Percentiles rank a stretch among this genome's conserved stretches.
Conservation (phyloP, 345 rosid genomes). For the Hirschfeldia incana region DNA sequence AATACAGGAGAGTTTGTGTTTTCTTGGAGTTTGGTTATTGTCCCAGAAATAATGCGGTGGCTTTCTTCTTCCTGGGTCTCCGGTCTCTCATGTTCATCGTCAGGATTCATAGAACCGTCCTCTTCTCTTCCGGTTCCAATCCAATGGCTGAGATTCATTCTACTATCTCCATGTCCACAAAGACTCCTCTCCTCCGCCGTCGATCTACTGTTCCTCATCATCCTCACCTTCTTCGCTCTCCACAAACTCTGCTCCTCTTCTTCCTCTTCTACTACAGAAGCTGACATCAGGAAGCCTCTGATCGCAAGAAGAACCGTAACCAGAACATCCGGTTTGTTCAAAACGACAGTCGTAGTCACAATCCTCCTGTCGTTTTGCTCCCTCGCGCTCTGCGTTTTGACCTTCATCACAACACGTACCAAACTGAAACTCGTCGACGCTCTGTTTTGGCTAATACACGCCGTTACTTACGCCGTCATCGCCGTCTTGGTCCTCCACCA, state of each 20-base stretch:
- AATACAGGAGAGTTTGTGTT: neutral
- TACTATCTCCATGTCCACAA: conserved; percentile 84
- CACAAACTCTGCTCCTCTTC: conserved; percentile 32
- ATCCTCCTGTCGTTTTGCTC: conserved; percentile 53
- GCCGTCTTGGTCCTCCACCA: conserved; percentile 66
- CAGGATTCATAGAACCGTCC: conserved; percentile 12
- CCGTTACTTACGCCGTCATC: conserved; percentile 63
- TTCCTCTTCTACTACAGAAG: neutral
- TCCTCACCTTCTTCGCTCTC: conserved; percentile 31
- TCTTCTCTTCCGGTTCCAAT: conserved; percentile 47
- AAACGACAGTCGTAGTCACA: conserved; percentile 50
- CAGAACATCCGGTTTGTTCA: conserved; percentile 53
- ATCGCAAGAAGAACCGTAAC: conserved; percentile 42
- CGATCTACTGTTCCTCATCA: conserved; percentile 55
- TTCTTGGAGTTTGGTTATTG: neutral
- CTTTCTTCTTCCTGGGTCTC: conserved; percentile 37
- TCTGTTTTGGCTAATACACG: conserved; percentile 72
- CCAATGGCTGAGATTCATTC: conserved; percentile 73
- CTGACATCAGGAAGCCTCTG: conserved; percentile 61
- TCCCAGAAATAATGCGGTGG: conserved; percentile 29
- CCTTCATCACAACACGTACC: conserved; percentile 45
- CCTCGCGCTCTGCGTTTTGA: conserved; percentile 46
- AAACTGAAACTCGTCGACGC: conserved; percentile 48
- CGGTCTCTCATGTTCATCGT: conserved; percentile 28
- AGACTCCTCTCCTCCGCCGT: conserved; percentile 57